Percentiles rank a stretch among this genome's conserved stretches.
Evolutionary conservation across 768 basidiomycete genomes (phyloP).

Genomic region (Mycena metata): DNA sequence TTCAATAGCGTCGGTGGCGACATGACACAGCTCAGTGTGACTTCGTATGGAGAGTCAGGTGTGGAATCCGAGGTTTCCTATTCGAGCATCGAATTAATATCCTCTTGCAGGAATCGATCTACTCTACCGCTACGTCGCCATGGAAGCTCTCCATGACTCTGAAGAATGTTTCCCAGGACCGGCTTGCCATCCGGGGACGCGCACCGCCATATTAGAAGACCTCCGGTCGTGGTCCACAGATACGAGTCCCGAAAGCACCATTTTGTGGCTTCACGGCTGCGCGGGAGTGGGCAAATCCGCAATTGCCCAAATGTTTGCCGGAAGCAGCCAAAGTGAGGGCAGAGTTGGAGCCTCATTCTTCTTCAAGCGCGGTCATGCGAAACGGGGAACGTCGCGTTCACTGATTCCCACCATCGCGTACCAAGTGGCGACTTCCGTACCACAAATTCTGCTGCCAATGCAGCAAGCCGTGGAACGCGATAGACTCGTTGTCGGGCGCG

Average conservation of each 20-base stretch:
- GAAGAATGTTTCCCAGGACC: background rate
- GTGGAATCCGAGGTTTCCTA: too few relatives aligned
- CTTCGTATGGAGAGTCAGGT: too few relatives aligned
- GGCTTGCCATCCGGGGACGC: conserved; percentile 15
- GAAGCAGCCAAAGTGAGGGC: conserved; percentile 22
- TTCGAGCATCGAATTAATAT: background rate
- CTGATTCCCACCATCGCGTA: conserved; percentile 46
- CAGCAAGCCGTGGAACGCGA: conserved; percentile 24
- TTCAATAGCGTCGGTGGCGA: too few relatives aligned
- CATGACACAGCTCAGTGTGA: too few relatives aligned
- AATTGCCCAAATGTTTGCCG: conserved; percentile 4
- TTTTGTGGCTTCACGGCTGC: background rate
- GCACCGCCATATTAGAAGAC: background rate
- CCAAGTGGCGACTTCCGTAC: conserved; percentile 38
- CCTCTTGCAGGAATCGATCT: conserved; percentile 51
- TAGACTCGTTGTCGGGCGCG: too few relatives aligned
- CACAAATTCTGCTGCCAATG: conserved; percentile 16
- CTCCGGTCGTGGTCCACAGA: background rate
- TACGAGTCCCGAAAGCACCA: background rate
- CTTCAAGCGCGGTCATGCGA: conserved; percentile 45
- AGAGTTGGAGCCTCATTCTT: conserved; percentile 49
- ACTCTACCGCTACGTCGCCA: background rate
- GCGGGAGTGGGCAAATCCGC: conserved; percentile 2
- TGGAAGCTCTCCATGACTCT: conserved; percentile 2
- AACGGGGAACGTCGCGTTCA: conserved; percentile 39